Base-by-base conservation (phyloP, 306 rosid species). In the Luffa aegyptiaca region DNA sequence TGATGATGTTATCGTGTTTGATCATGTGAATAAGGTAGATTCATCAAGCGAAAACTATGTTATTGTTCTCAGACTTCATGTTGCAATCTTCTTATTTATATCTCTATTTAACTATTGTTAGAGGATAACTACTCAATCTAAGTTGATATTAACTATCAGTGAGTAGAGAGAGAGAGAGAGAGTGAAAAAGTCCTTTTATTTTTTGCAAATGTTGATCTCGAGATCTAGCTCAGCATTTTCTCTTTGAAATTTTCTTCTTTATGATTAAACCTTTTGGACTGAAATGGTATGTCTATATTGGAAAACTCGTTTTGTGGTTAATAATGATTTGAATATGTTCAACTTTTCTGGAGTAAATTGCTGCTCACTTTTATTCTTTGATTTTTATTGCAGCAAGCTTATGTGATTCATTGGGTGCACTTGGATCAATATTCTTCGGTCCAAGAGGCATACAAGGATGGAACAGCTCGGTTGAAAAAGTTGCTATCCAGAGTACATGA, bases 21-120 rank as follows among this genome's bases (percentile, higher is more conserved):
- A 95, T 86, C 99, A 95, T 72, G 93, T 95, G 80, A 91, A 90
- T 64, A 95, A 95, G 97, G 99, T 95, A 87, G 58, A 18, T 80
- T 76, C 79, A 58, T 51, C 20, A 9, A 17, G 16, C n/a, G 14
- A 26, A 33, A 31, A 51, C 26, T 33, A 74, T 17, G 26, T 46
- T 26, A 44, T 73, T 35, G 78, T 72, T 48, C 58, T 71, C 75
- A 46, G 61, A 33, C 45, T 14, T 73, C 6, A 5, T 31, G 59
- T 73, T 51, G 26, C 7, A 48, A 26, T 73, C 78, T 49, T 73
- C 39, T 73, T 73, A 73, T 2, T 73, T 73, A 13, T 49, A 8
- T 49, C 10, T 31, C 39, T 33, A 16, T 73, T 31, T 73, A 31
- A 46, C 41, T 48, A 49, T 49, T 33, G 39, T 46, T 73, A 48